Conservation (phyloP, 371 early-diverging fungal species). For the Lichtheimia ramosa region DNA sequence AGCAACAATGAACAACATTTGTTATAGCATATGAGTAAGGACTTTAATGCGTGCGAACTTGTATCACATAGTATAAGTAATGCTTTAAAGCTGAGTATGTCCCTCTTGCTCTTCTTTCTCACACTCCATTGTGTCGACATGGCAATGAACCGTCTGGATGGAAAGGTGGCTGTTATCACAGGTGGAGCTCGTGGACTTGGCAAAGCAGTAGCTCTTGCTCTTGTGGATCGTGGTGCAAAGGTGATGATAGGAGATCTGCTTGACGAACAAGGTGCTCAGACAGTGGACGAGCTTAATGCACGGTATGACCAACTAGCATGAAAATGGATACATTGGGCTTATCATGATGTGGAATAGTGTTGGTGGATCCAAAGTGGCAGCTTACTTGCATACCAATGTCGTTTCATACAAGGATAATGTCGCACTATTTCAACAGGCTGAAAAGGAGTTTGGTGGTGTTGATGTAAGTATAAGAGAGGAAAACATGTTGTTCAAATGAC, state of each 20-base stretch:
- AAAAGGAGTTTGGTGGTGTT: slow-evolving; percentile 55
- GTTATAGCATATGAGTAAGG: too few relatives aligned
- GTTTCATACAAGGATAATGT: slow-evolving; percentile 40
- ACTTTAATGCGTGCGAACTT: too few relatives aligned
- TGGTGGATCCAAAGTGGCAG: slow-evolving; percentile 21
- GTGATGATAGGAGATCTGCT: slow-evolving; percentile 65
- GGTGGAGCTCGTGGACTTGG: slow-evolving; percentile 69
- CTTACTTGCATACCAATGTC: slow-evolving; percentile 58
- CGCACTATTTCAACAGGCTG: slow-evolving; percentile 42
- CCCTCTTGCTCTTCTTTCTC: too few relatives aligned
- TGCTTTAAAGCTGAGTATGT: too few relatives aligned
- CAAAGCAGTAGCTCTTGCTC: slow-evolving; percentile 51
- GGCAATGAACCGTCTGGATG: neutral
- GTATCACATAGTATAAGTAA: too few relatives aligned
- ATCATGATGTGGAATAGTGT: too few relatives aligned
- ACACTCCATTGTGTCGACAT: neutral
- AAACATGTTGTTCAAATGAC: neutral
- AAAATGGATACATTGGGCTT: too few relatives aligned
- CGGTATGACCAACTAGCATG: slow-evolving; percentile 11
- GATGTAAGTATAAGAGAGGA: slow-evolving; percentile 8
- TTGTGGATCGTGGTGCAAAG: slow-evolving; percentile 53
- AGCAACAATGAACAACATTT: too few relatives aligned
- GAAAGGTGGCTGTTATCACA: slow-evolving; percentile 70
- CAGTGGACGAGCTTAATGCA: slow-evolving; percentile 39
- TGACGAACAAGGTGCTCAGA: slow-evolving; percentile 36